A percentile compares a stretch with the other conserved stretches of the same genome.
Evolutionary conservation across 2,329 filamentous ascomycete genomes (phyloP).

Genomic region (Xylaria hypoxylon): DNA sequence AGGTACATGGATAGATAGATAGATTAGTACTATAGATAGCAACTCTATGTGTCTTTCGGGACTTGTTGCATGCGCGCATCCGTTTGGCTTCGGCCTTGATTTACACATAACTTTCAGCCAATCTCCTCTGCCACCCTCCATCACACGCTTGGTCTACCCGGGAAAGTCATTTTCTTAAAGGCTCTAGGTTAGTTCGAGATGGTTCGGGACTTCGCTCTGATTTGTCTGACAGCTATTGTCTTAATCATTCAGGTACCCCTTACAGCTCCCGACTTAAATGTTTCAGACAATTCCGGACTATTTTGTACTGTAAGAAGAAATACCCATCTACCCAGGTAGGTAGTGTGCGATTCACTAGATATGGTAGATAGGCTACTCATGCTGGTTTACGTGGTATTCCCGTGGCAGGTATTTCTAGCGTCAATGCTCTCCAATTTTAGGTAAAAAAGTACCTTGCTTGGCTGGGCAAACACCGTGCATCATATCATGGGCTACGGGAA

Average conservation of each 20-base stretch:
- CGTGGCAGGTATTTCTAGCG: slow-evolving; percentile 2
- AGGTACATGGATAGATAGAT: too few species aligned
- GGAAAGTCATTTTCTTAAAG: not conserved
- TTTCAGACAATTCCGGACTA: slow-evolving; percentile 6
- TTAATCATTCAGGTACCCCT: slow-evolving; percentile 18
- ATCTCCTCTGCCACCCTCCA: not conserved
- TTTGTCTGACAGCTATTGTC: slow-evolving; percentile 19
- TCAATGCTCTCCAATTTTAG: slow-evolving; percentile 18
- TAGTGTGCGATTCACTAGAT: not conserved
- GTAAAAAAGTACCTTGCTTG: slow-evolving; percentile 11
- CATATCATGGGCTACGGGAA: slow-evolving; percentile 1
- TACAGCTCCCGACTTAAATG: slow-evolving; percentile 7
- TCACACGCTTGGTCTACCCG: not conserved
- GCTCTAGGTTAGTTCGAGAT: slow-evolving; percentile 3
- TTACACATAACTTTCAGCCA: not conserved
- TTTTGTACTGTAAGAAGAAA: not conserved
- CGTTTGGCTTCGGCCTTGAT: slow-evolving; percentile 12
- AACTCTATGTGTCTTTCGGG: not conserved
- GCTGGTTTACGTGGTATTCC: slow-evolving; percentile 9
- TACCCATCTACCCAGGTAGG: too few species aligned
- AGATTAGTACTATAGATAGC: too few species aligned
- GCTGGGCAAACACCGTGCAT: slow-evolving; percentile 12
- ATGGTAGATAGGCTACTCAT: too few species aligned
- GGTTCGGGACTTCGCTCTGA: slow-evolving; percentile 12
- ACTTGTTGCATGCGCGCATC: not conserved